Percentiles rank a stretch among this genome's conserved stretches.
phyloP scores from a whole-genome alignment of 768 basidiomycete species.

The Astraeus odoratus region DNA sequence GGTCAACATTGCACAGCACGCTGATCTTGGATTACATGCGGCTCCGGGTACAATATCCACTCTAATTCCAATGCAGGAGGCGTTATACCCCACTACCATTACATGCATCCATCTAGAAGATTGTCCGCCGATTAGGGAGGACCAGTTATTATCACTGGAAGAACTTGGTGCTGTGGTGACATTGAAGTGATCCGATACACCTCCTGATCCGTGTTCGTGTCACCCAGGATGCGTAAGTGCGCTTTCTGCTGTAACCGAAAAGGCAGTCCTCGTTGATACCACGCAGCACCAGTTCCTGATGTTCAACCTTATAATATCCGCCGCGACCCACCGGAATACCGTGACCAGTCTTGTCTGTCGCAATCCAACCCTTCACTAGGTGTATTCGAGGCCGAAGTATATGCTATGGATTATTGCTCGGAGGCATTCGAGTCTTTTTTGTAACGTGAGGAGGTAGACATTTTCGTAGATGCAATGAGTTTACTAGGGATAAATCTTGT shows the following conservation, averaged over 20 bases:
- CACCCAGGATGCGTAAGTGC: constrained; percentile 17
- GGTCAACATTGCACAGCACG: constrained; percentile 7
- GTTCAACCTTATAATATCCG: constrained; percentile 19
- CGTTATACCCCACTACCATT: constrained; percentile 28
- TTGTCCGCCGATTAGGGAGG: constrained; percentile 32
- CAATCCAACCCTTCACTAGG: constrained; percentile 7
- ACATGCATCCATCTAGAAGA: constrained; percentile 37
- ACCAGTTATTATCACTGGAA: constrained; percentile 32
- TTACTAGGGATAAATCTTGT: background rate
- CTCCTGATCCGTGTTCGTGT: background rate
- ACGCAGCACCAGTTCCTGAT: constrained; percentile 15
- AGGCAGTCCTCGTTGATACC: constrained; percentile 9
- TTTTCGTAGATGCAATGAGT: background rate
- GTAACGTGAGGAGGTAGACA: constrained; percentile 31
- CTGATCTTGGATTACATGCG: constrained; percentile 7
- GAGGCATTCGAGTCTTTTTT: constrained; percentile 47
- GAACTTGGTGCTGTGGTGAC: constrained; percentile 29
- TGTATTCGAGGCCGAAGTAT: constrained; percentile 59
- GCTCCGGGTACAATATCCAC: constrained; percentile 22
- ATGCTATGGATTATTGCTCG: constrained; percentile 44
- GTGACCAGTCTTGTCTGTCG: constrained; percentile 8
- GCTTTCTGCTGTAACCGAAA: constrained; percentile 6
- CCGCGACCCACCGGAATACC: constrained; percentile 13
- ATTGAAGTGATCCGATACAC: constrained; percentile 9
- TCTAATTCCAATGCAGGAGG: constrained; percentile 32